Conservation (phyloP, 139 green algal species). For the Volvox africanus region DNA sequence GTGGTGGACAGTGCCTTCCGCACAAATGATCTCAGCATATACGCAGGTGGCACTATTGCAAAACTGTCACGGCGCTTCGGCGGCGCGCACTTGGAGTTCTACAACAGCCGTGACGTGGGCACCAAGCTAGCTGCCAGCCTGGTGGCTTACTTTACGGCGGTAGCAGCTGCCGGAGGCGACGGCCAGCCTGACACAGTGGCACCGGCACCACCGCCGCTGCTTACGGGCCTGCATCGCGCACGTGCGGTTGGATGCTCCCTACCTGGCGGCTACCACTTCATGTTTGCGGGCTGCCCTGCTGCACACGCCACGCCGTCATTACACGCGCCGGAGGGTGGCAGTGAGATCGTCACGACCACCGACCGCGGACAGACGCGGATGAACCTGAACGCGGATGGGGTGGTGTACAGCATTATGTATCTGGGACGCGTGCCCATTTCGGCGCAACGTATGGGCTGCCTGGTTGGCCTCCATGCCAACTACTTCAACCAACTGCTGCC, state of each 20-base stretch:
- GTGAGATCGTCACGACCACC: slow-evolving; percentile 50
- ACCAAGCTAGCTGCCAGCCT: slow-evolving; percentile 54
- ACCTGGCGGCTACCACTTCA: slow-evolving; percentile 61
- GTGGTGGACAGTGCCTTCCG: slow-evolving; percentile 76
- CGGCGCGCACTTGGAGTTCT: slow-evolving; percentile 63
- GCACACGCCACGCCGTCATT: slow-evolving; percentile 48
- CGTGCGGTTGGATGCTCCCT: slow-evolving; percentile 60
- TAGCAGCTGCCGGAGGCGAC: background rate
- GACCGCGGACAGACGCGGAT: slow-evolving; percentile 53
- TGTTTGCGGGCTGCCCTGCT: slow-evolving; percentile 54
- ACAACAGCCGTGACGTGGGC: slow-evolving; percentile 71
- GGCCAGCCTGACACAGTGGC: background rate
- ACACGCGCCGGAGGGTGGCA: slow-evolving; percentile 47
- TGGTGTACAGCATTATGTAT: slow-evolving; percentile 50
- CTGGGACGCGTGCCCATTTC: slow-evolving; percentile 41
- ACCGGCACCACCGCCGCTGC: background rate
- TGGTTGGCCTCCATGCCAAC: slow-evolving; percentile 62
- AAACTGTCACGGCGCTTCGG: slow-evolving; percentile 71
- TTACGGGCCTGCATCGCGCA: slow-evolving; percentile 21
- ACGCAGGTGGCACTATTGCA: slow-evolving; percentile 67
- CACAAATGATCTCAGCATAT: slow-evolving; percentile 72
- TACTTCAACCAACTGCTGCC: slow-evolving; percentile 57
- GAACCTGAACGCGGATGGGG: slow-evolving; percentile 37
- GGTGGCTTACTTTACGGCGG: slow-evolving; percentile 4
- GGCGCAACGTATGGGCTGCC: slow-evolving; percentile 43